Conservation (phyloP, 306 rosid species). For the Cicer judaicum region DNA sequence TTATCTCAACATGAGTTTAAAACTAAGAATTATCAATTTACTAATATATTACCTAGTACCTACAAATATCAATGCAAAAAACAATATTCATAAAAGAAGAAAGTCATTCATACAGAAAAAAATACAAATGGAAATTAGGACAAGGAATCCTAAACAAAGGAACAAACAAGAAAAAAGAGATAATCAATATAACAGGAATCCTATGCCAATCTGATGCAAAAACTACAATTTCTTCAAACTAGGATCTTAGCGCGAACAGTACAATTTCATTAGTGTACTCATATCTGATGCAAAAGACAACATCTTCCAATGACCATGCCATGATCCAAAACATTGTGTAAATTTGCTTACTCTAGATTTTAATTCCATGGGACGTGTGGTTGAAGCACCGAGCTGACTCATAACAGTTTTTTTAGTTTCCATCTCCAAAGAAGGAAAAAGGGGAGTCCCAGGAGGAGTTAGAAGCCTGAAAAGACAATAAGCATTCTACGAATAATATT, state of each 20-base stretch:
- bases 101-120: not conserved
- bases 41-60: slow-evolving; percentile 7
- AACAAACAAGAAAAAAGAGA: slow-evolving; percentile 30
- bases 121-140: not conserved
- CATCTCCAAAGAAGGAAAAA: slow-evolving; percentile 94
- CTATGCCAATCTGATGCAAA: not conserved
- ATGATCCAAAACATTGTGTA: slow-evolving; percentile 31
- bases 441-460: slow-evolving; percentile 97
- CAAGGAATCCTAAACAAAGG: slow-evolving; percentile 14
- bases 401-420: slow-evolving; percentile 72
- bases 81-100: not conserved
- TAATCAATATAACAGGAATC: slow-evolving; percentile 8
- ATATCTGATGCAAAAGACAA: slow-evolving; percentile 34
- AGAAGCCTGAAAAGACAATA: slow-evolving; percentile 77
- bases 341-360: slow-evolving; percentile 85
- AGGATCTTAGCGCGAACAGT: slow-evolving; percentile 5
- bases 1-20: slow-evolving; percentile 7
- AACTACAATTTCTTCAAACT: slow-evolving; percentile 8
- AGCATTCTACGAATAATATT: slow-evolving; percentile 28
- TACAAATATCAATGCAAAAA: not conserved
- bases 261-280: slow-evolving; percentile 23
- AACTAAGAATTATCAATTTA: slow-evolving; percentile 17
- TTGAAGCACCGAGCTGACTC: slow-evolving; percentile 75
- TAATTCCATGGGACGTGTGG: slow-evolving; percentile 68
- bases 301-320: slow-evolving; percentile 26